These are phyloP conservation scores for Rhizopus arrhizus DNA, from an alignment of 371 early-diverging fungal genomes.

Conservation along the genomic window DNA sequence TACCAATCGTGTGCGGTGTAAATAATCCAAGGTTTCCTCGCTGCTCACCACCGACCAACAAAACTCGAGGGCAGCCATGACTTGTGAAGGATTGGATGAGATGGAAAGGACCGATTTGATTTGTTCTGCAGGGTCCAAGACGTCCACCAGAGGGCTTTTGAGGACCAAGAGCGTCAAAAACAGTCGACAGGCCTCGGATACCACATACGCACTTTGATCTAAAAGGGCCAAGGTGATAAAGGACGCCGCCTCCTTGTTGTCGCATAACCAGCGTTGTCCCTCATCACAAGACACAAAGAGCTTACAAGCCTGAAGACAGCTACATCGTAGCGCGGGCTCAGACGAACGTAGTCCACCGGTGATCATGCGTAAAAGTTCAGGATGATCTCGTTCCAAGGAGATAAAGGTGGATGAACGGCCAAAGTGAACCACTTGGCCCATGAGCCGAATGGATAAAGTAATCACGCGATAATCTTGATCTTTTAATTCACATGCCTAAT, in stretches of 20 bases:
- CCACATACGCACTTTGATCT: conserved; percentile 43
- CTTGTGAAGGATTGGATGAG: not conserved
- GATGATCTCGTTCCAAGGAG: conserved; percentile 8
- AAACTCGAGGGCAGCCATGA: conserved; percentile 42
- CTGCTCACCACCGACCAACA: conserved; percentile 36
- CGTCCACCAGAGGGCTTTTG: conserved; percentile 1
- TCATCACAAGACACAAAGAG: conserved; percentile 23
- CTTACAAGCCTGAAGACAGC: conserved; percentile 38
- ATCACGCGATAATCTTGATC: conserved; percentile 48
- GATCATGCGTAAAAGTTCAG: conserved; percentile 18
- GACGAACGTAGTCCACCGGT: conserved; percentile 23
- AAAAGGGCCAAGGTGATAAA: conserved; percentile 29
- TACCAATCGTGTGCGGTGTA: conserved; percentile 34
- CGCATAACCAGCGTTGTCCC: conserved; percentile 28
- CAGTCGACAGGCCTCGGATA: conserved; percentile 29
- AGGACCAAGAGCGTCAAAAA: conserved; percentile 11
- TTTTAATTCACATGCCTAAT: not conserved
- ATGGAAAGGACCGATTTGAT: conserved; percentile 18
- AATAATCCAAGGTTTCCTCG: conserved; percentile 19
- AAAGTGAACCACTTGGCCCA: conserved; percentile 33
- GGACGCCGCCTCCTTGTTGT: conserved; percentile 22
- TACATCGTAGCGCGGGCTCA: conserved; percentile 40
- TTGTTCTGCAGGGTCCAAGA: conserved; percentile 28
- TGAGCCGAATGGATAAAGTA: conserved; percentile 39
- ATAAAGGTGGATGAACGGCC: conserved; percentile 18